phyloP scores from a whole-genome alignment of 768 basidiomycete genomes.

The Dendrothele bispora region DNA sequence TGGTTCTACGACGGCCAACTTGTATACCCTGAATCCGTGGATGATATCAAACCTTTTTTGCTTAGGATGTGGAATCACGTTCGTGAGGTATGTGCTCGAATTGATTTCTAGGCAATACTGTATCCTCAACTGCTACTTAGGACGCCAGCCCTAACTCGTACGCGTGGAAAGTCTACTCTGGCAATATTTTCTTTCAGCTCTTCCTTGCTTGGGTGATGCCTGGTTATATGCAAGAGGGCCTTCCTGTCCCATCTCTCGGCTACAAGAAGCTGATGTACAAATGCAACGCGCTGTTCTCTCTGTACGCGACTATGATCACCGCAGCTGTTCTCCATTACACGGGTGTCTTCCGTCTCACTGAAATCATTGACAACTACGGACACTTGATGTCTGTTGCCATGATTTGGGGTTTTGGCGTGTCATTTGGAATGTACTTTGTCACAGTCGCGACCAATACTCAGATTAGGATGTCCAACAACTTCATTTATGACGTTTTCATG shows the following conservation, averaged over 20 bases:
- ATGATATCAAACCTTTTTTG: constrained; percentile 78
- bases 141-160: constrained; percentile 89
- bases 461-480: constrained; percentile 92
- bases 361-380: constrained; percentile 96
- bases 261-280: constrained; percentile 95
- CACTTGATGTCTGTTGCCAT: constrained; percentile 94
- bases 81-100: too few species aligned
- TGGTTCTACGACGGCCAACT: constrained; percentile 93
- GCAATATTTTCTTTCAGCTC: constrained; percentile 87
- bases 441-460: constrained; percentile 75
- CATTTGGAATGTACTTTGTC: constrained; percentile 77
- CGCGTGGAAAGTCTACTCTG: constrained; percentile 88
- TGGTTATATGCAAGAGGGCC: constrained; percentile 90
- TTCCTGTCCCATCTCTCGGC: constrained; percentile 91
- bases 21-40: constrained; percentile 63
- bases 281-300: constrained; percentile 88
- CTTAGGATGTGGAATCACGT: constrained; percentile 84
- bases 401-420: constrained; percentile 84
- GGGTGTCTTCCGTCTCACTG: constrained; percentile 85
- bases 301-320: constrained; percentile 81
- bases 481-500: constrained; percentile 96
- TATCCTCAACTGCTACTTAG: constrained; percentile 69
- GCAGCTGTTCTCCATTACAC: constrained; percentile 75
- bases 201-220: constrained; percentile 89
- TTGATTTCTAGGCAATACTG: too few species aligned